These are phyloP conservation scores for Schizosaccharomyces lindneri DNA, from an alignment of 805 yeast species.

Conservation along the genomic window DNA sequence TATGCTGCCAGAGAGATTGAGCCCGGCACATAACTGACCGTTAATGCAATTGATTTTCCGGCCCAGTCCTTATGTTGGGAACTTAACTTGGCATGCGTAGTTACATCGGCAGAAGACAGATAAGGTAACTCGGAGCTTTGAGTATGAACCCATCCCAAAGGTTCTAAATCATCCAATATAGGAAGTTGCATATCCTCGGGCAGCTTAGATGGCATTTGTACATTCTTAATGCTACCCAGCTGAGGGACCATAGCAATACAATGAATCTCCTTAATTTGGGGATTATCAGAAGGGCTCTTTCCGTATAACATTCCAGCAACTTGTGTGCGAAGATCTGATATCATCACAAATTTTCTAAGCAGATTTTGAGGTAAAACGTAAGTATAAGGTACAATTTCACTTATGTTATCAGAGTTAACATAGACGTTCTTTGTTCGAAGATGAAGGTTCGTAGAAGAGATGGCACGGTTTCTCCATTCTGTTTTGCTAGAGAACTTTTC, in stretches of 20 bases:
- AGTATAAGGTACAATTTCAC: conserved; percentile 28
- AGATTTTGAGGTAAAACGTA: conserved; percentile 66
- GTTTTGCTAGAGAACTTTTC: conserved; percentile 57
- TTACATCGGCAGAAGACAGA: conserved; percentile 47
- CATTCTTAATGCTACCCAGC: conserved; percentile 41
- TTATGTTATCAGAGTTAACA: conserved; percentile 38
- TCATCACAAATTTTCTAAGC: conserved; percentile 48
- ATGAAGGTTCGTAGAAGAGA: conserved; percentile 48
- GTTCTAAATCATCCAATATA: conserved; percentile 33
- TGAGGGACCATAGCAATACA: conserved; percentile 70
- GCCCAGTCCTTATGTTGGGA: conserved; percentile 19
- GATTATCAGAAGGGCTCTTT: conserved; percentile 43
- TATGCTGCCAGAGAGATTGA: conserved; percentile 54
- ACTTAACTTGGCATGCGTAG: conserved; percentile 25
- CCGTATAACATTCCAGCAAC: conserved; percentile 69
- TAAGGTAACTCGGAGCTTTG: conserved; percentile 38
- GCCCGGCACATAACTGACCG: conserved; percentile 59
- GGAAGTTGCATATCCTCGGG: conserved; percentile 15
- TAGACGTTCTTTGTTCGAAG: conserved; percentile 53
- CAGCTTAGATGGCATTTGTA: conserved; percentile 30
- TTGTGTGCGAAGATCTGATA: conserved; percentile 59
- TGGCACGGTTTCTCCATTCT: conserved; percentile 78
- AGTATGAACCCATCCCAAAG: conserved; percentile 89
- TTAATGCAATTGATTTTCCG: conserved; percentile 26
- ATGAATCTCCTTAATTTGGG: conserved; percentile 50